These are phyloP conservation scores for Cryphonectria radicalis DNA, from an alignment of 2,329 filamentous ascomycete genomes.

Conservation along the genomic window DNA sequence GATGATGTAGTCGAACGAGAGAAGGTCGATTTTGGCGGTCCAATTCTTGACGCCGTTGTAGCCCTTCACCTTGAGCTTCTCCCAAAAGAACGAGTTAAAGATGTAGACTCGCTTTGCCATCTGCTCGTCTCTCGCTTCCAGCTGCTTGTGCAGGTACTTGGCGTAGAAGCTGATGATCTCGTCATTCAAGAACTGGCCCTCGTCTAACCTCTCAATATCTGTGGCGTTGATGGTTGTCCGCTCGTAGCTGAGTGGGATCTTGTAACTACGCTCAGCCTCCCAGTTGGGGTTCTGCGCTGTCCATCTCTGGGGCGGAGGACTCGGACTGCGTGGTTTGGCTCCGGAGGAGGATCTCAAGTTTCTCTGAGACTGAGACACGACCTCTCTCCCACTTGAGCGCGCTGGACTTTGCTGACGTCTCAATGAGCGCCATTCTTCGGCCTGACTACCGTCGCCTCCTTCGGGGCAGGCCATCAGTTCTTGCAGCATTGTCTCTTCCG, in stretches of 20 bases:
- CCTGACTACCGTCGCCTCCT: slow-evolving; percentile 1
- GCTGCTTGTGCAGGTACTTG: slow-evolving; percentile 67
- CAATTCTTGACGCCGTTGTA: slow-evolving; percentile 85
- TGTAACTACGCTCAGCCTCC: slow-evolving; percentile 52
- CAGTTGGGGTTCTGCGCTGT: slow-evolving; percentile 55
- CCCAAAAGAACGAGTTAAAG: slow-evolving; percentile 93
- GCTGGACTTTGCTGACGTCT: slow-evolving; percentile 2
- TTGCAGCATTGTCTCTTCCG: slow-evolving; percentile 11
- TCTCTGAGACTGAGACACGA: slow-evolving; percentile 30
- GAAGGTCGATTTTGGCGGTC: slow-evolving; percentile 85
- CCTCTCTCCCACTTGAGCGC: not conserved
- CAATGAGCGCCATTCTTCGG: not conserved
- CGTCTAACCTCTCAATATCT: slow-evolving; percentile 79
- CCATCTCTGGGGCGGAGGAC: slow-evolving; percentile 47
- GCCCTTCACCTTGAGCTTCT: slow-evolving; percentile 78
- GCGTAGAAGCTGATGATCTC: slow-evolving; percentile 90
- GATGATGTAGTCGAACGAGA: slow-evolving; percentile 85
- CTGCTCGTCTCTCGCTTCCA: slow-evolving; percentile 59
- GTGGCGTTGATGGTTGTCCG: slow-evolving; percentile 69
- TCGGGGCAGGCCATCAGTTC: slow-evolving; percentile 6
- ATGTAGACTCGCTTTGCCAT: slow-evolving; percentile 74
- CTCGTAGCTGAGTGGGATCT: slow-evolving; percentile 65
- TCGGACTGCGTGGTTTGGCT: slow-evolving; percentile 20
- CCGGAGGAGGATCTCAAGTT: slow-evolving; percentile 20
- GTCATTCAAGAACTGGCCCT: slow-evolving; percentile 89